phyloP scores from a whole-genome alignment of 768 basidiomycete genomes.

The Trametes gibbosa region DNA sequence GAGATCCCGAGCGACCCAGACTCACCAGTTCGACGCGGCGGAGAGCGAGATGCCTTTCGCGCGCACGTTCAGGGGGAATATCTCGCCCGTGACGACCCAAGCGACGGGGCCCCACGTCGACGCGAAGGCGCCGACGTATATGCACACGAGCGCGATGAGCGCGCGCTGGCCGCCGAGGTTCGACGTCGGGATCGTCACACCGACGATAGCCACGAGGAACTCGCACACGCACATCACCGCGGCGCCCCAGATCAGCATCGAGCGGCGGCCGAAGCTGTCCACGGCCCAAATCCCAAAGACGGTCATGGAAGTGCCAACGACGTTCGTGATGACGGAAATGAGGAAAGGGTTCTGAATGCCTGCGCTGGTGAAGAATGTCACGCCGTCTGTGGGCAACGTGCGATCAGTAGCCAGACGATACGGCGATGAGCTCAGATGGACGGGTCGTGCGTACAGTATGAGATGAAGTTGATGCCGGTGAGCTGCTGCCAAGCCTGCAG shows the following conservation, averaged over 20 bases:
- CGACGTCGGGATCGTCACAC: constrained; percentile 30
- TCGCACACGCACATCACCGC: constrained; percentile 82
- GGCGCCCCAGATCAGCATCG: constrained; percentile 74
- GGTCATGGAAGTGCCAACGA: constrained; percentile 79
- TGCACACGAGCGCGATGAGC: constrained; percentile 51
- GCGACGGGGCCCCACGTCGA: constrained; percentile 67
- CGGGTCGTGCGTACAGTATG: constrained; percentile 36
- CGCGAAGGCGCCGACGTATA: constrained; percentile 41
- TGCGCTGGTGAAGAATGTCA: constrained; percentile 43
- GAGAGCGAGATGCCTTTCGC: constrained; percentile 78
- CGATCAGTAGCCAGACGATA: not conserved
- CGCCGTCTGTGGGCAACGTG: constrained; percentile 31
- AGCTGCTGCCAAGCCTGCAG: constrained; percentile 76
- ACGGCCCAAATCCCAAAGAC: constrained; percentile 75
- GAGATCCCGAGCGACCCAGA: no score
- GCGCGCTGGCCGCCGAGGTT: constrained; percentile 52
- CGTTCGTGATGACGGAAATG: constrained; percentile 61
- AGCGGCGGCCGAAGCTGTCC: constrained; percentile 77
- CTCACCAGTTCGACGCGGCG: constrained; percentile 59
- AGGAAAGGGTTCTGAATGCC: constrained; percentile 45
- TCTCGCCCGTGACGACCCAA: constrained; percentile 55
- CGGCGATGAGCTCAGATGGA: not conserved
- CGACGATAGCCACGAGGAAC: constrained; percentile 70
- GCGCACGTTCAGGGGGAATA: constrained; percentile 48
- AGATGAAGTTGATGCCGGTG: constrained; percentile 75